Evolutionary conservation across 2,329 filamentous ascomycete genomes (phyloP).

Genomic region (Phialophora expanda): DNA sequence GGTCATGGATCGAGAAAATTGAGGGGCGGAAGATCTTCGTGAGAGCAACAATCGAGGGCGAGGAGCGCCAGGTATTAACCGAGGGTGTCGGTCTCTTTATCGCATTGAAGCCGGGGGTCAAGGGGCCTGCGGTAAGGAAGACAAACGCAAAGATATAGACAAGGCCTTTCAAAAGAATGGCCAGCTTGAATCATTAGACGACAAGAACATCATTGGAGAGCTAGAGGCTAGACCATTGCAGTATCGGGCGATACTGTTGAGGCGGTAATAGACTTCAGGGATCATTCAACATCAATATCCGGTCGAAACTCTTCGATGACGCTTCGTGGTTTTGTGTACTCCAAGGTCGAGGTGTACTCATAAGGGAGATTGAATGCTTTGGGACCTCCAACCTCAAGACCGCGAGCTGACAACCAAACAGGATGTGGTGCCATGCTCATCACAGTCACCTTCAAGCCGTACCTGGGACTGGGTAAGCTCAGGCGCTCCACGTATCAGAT

Average conservation of each 20-base stretch:
- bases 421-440: constrained; percentile 62
- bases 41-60: constrained; percentile 7
- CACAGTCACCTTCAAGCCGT: constrained; percentile 57
- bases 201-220: not conserved
- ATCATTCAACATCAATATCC: not conserved
- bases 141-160: not conserved
- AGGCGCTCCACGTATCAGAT: no score
- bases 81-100: constrained; percentile 2
- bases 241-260: not conserved
- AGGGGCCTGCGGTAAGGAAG: not conserved
- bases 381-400: constrained; percentile 58
- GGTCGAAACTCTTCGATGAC: constrained; percentile 40
- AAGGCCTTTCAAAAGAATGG: not conserved
- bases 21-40: constrained; percentile 16
- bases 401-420: constrained; percentile 60
- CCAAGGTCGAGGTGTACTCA: constrained; percentile 12
- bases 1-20: constrained; percentile 10
- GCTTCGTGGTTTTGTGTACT: constrained; percentile 38
- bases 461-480: constrained; percentile 41
- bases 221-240: not conserved
- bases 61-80: not conserved
- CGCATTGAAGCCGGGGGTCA: constrained; percentile 2
- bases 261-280: not conserved
- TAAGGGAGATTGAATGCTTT: constrained; percentile 49
- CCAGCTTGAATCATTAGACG: not conserved